phyloP scores from a whole-genome alignment of 805 yeast genomes.

The Teunomyces barrocoloradensis region DNA sequence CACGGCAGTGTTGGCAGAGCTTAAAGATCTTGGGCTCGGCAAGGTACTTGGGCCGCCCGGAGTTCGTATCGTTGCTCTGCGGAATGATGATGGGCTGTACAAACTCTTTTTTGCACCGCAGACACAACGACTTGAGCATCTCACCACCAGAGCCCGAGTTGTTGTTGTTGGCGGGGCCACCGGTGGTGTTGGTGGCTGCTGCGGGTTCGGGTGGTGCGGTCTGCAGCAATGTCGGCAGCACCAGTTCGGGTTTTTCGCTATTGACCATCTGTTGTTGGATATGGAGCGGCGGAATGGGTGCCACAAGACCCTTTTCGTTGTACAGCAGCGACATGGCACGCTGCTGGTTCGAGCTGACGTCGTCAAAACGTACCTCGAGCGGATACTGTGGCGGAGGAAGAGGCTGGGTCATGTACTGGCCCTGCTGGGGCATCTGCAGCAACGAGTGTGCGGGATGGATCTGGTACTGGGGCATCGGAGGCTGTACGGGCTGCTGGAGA shows the following conservation, averaged over 20 bases:
- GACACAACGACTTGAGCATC: conserved; percentile 34
- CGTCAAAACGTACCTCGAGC: conserved; percentile 13
- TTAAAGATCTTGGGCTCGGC: conserved; percentile 47
- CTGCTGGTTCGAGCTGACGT: background rate
- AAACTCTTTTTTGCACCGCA: conserved; percentile 61
- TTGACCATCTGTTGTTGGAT: conserved; percentile 40
- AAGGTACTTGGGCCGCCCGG: conserved; percentile 25
- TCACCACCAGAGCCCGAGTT: conserved; percentile 10
- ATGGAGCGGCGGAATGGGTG: conserved; percentile 43
- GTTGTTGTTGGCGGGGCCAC: conserved; percentile 4
- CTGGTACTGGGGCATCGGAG: conserved; percentile 10
- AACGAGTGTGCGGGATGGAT: conserved; percentile 14
- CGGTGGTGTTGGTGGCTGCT: background rate
- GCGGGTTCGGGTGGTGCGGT: background rate
- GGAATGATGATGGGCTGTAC: conserved; percentile 42
- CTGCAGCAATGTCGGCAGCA: conserved; percentile 2
- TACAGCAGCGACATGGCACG: background rate
- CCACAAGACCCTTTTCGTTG: conserved; percentile 18
- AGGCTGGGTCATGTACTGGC: conserved; percentile 6
- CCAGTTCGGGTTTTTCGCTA: conserved; percentile 5
- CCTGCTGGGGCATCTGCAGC: conserved; percentile 10
- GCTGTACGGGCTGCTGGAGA: conserved; percentile 9
- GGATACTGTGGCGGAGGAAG: conserved; percentile 9
- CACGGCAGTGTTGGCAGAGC: conserved; percentile 64
- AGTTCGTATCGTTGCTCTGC: conserved; percentile 14